These are phyloP conservation scores for Acidiella bohemica DNA, from an alignment of 495 filamentous ascomycete genomes.

Conservation along the genomic window DNA sequence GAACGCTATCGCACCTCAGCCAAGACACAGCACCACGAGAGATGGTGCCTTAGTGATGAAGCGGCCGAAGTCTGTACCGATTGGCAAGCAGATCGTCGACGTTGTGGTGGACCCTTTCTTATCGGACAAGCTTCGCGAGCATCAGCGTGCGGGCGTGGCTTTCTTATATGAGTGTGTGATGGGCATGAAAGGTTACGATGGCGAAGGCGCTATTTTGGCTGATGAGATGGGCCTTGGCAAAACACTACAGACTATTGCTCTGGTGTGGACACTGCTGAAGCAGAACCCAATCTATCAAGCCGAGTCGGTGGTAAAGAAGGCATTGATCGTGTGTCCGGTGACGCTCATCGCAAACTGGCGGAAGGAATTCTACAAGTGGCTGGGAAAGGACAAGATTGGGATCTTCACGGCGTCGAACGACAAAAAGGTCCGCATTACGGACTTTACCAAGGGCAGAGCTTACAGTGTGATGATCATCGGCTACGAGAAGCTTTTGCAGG, in stretches of 20 bases:
- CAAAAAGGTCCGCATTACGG: slow-evolving; percentile 41
- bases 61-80: slow-evolving; percentile 40
- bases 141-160: slow-evolving; percentile 63
- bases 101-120: slow-evolving; percentile 69
- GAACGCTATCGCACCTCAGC: slow-evolving; percentile 34
- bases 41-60: slow-evolving; percentile 58
- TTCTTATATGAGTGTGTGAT: slow-evolving; percentile 81
- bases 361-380: slow-evolving; percentile 69
- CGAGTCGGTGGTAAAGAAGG: slow-evolving; percentile 56
- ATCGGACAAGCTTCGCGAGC: slow-evolving; percentile 50
- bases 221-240: slow-evolving; percentile 80
- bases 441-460: slow-evolving; percentile 62
- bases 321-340: slow-evolving; percentile 68
- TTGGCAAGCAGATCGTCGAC: slow-evolving; percentile 58
- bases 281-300: slow-evolving; percentile 59
- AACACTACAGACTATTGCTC: slow-evolving; percentile 63
- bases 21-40: slow-evolving; percentile 53
- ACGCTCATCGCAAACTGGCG: slow-evolving; percentile 71
- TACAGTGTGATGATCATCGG: slow-evolving; percentile 76
- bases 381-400: slow-evolving; percentile 63
- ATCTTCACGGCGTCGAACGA: slow-evolving; percentile 55
- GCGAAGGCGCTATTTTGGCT: slow-evolving; percentile 63
- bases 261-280: slow-evolving; percentile 70
- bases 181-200: slow-evolving; percentile 58
- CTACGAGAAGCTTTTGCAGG: slow-evolving; percentile 61